Evolutionary conservation across 768 basidiomycete genomes (phyloP), one percentile per base, ranked within the genome.

Genomic region (Pisolithus tinctorius): DNA sequence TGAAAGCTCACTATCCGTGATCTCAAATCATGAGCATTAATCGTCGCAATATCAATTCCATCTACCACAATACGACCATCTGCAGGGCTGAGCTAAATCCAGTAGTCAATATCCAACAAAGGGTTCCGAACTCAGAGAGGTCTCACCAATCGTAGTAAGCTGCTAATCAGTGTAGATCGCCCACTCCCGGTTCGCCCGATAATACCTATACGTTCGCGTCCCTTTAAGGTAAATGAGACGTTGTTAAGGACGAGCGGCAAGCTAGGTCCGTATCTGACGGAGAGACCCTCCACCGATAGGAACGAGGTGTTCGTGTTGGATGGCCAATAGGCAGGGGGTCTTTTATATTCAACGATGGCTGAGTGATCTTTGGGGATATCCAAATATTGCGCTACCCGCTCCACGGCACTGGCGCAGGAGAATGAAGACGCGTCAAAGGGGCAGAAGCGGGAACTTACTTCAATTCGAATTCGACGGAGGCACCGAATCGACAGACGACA

Each of bases 291-390:
- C 0, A 89, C 87, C 1, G 69, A 67, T 27, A 96, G 60, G 25
- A 94, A 71, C 4, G 74, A 73, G 7, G 77, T 71, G 46, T 74
- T 77, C 16, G 83, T 73, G 52, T 76, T 82, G 0, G 91, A 91
- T 0, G 93, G 93, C 93, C 93, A 96, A 61, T 93, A 93, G 0
- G 93, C 93, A 0, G 93, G 93, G 1, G 84, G 85, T 6, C 88
- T 80, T 50, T 77, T 79, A 0, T 77, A 76, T 56, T 91, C 84
- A 45, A 93, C 84, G 52, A 86, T 61, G 0, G 83, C 75, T 2
- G 89, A 82, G 0, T 93, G 86, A 62, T 95, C 92, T 64, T 92
- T 88, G 0, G 91, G 91, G 5, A 96, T 75, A 47, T 89, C 81
- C 25, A 95, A 81, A 71, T 94, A 95, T 73, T 95, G 92, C 6